Evolutionary conservation across 805 yeast genomes (phyloP), one percentile per base, ranked within the genome.

Genomic region (Spathaspora girioi): DNA sequence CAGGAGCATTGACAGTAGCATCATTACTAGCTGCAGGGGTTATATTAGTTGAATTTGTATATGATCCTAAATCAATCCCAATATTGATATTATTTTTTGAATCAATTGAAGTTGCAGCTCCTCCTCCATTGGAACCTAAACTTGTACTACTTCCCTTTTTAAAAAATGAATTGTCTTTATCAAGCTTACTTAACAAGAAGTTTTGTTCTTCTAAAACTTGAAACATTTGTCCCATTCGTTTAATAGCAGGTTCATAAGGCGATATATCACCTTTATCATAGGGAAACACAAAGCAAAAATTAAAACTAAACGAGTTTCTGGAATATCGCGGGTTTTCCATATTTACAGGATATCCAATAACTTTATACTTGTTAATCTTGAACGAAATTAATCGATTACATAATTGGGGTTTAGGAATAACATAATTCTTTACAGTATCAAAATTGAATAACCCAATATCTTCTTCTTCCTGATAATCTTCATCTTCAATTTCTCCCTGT

Each of bases 401-500:
- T 20, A 94, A 74, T 45, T 86, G 89, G 0, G 97, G 92, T 62
- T 94, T 94, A 1, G 99, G 99, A 26, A 94, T 93, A 45, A 94
- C 81, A 65, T 89, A 94, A 73, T 90, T 93, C 63, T 89, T 89
- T 43, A 94, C 84, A 1, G 88, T 77, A 63, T 90, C 96, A 66
- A 96, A 94, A 59, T 87, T 85, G 61, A 89, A 85, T 51, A 84
- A 46, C 17, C 62, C 69, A 50, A 59, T 55, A 46, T 67, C 17
- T 10, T 20, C 70, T 43, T 46, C 47, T 15, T 55, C 41, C 6
- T 3, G 26, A 46, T 67, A 8, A 3, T 20, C 70, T 42, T 46
- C 47, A 17, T 55, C 41, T n/a, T 44, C 31, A 8, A 11, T 15
- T 18, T 17, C 12, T 14, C 26, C 32, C 11, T 29, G 32, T 29